A percentile compares a stretch with the other conserved stretches of the same genome.
Conservation (phyloP, 2,329 filamentous ascomycete genomes). For the Alternaria ethzedia region DNA sequence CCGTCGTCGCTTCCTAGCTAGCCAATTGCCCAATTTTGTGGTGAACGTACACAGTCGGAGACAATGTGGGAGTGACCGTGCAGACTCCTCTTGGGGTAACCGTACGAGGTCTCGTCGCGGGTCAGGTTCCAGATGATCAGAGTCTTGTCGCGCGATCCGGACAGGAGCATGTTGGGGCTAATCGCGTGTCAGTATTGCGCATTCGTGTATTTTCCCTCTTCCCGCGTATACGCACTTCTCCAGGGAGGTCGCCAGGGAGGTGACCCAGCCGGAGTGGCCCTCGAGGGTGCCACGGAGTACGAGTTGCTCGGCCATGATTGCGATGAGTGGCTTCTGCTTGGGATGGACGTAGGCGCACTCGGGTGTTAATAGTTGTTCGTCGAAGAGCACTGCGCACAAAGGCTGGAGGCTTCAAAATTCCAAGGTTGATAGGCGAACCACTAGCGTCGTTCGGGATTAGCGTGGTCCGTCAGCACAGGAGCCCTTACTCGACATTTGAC, state of each 20-base stretch:
- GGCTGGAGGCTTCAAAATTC: conserved; percentile 13
- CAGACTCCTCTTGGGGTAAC: conserved; percentile 98
- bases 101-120: conserved; percentile 97
- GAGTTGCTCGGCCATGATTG: conserved; percentile 86
- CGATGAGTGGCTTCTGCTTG: conserved; percentile 45
- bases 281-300: conserved; percentile 96
- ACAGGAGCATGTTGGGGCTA: conserved; percentile 99
- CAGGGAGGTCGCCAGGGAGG: conserved; percentile 95
- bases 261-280: conserved; percentile 99
- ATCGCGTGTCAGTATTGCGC: conserved; percentile 41
- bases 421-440: conserved; percentile 7
- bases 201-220: conserved; percentile 10
- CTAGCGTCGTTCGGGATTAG: conserved; percentile 4
- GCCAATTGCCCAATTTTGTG: conserved; percentile 35
- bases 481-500: not conserved
- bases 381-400: conserved; percentile 13
- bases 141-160: conserved; percentile 95
- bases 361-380: conserved; percentile 28
- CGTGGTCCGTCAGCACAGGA: not conserved
- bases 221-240: conserved; percentile 73
- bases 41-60: conserved; percentile 92
- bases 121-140: conserved; percentile 99
- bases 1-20: conserved; percentile 26
- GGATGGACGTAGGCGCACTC: conserved; percentile 41
- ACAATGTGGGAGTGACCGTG: conserved; percentile 99